phyloP scores from a whole-genome alignment of 805 yeast genomes.

The Helenozyma baotianmanensis region DNA sequence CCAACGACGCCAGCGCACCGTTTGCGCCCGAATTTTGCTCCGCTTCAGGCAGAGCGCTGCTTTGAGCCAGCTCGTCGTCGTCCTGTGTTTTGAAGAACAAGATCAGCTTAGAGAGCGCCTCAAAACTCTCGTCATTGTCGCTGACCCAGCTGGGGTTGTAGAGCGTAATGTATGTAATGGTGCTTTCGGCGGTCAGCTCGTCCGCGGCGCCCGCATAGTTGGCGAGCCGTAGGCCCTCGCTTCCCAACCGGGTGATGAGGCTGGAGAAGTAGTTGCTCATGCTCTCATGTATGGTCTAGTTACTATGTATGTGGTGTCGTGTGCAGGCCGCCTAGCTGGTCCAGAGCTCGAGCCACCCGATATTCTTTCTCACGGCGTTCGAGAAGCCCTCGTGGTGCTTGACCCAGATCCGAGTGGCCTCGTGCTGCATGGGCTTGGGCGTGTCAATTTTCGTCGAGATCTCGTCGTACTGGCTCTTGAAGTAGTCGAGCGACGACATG shows the following conservation, averaged over 20 bases:
- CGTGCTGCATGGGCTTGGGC: constrained; percentile 6
- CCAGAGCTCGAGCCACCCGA: constrained; percentile 74
- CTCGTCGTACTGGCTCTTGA: constrained; percentile 34
- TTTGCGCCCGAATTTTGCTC: neutral
- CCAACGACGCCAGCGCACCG: neutral
- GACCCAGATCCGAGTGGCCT: constrained; percentile 58
- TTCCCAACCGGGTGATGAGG: constrained; percentile 24
- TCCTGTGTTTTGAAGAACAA: constrained; percentile 23
- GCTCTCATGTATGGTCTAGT: neutral
- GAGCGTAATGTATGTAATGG: constrained; percentile 22
- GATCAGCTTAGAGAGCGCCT: constrained; percentile 29
- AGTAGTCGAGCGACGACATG: constrained; percentile 34
- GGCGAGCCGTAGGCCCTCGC: constrained; percentile 8
- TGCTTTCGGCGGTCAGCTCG: constrained; percentile 5
- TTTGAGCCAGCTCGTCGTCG: constrained; percentile 2
- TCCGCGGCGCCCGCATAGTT: constrained; percentile 2
- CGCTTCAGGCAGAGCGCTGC: neutral
- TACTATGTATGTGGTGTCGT: constrained; percentile 2
- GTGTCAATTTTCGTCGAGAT: constrained; percentile 22
- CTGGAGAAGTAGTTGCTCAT: constrained; percentile 30
- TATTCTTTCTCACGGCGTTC: constrained; percentile 81
- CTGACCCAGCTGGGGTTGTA: constrained; percentile 28
- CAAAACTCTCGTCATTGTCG: constrained; percentile 24
- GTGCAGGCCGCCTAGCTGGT: neutral
- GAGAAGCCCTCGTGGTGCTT: constrained; percentile 89